A percentile compares a stretch with the other conserved stretches of the same genome.
Evolutionary conservation across 352 stramenopile species (phyloP).

Genomic region (Phytophthora lateralis): DNA sequence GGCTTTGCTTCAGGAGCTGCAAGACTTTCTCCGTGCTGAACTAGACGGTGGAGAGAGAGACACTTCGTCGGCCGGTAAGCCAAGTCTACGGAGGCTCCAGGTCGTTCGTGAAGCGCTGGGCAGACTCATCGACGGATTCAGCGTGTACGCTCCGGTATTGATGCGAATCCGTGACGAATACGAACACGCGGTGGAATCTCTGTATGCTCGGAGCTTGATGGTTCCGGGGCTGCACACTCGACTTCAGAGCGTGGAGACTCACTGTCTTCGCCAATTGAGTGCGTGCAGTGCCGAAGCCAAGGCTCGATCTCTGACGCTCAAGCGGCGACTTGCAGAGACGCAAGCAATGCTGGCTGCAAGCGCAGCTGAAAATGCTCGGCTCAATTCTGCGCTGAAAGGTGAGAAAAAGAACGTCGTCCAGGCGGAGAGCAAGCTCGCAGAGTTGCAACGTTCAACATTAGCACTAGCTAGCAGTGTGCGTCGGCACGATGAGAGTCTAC

Average conservation of each 20-base stretch:
- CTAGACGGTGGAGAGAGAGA: constrained; percentile 23
- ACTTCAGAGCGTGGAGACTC: constrained; percentile 62
- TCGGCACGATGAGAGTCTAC: constrained; percentile 76
- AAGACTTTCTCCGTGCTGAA: constrained; percentile 40
- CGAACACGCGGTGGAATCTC: constrained; percentile 41
- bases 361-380: constrained; percentile 50
- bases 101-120: constrained; percentile 61
- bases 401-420: constrained; percentile 37
- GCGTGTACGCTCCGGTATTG: constrained; percentile 66
- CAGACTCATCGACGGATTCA: constrained; percentile 63
- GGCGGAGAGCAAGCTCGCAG: constrained; percentile 41
- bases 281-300: constrained; percentile 50
- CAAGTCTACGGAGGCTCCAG: constrained; percentile 52
- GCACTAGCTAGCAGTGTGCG: constrained; percentile 69
- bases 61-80: constrained; percentile 3
- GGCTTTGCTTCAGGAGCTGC: constrained; percentile 50
- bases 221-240: constrained; percentile 55
- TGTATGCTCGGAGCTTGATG: constrained; percentile 45
- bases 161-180: constrained; percentile 71
- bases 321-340: constrained; percentile 56
- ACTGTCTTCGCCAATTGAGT: constrained; percentile 66
- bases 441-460: constrained; percentile 58
- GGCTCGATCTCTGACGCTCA: constrained; percentile 38
- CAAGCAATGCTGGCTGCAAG: constrained; percentile 58
- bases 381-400: constrained; percentile 30